Base-by-base conservation (phyloP, 345 rosid species). In the Erodium maritimum region DNA sequence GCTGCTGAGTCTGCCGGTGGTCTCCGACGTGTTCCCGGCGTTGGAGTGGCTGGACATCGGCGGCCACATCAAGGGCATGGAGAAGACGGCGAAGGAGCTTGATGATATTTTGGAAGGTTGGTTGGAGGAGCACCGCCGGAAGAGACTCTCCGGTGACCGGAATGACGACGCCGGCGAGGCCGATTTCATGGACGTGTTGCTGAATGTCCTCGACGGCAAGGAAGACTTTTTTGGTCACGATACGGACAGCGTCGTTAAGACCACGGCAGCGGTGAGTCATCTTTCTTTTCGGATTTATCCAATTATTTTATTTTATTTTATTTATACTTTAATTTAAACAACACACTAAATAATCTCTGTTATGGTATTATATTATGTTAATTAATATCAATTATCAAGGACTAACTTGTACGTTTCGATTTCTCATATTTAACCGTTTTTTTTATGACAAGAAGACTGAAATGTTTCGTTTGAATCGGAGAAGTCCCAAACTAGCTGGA, bases 61-160 rank as follows among this genome's bases (percentile, higher is more conserved):
- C 0, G 78, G 71, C 14, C 53, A 59, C 9, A 74, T 64, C 57
- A 71, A 48, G 63, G 53, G 21, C 11, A 71, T 71, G 82, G 69
- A 60, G 52, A 60, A 24, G 68, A 55, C 57, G 0, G 70, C 69
- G 2, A 57, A 58, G n/a, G 65, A 67, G 11, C 6, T 79, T 4
- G 79, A 79, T 34, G 10, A 0, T 20, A 46, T 61, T 12, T 60
- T 52, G 23, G 60, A 61, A 17, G 56, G 23, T 48, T 79, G 80
- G 78, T 53, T 79, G 42, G 58, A 73, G 9, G 77, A 79, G 69
- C 83, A 73, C 59, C 71, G 64, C 62, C 46, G 63, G 64, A n/a
- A n/a, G n/a, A n/a, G n/a, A n/a, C n/a, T 14, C 23, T 21, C 22
- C 0, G 50, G 37, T n/a, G n/a, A n/a, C n/a, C 8, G 24, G 17